Percentiles rank a stretch among this genome's conserved stretches.
Conservation (phyloP, 768 basidiomycete genomes). For the Lactifluus volemus region DNA sequence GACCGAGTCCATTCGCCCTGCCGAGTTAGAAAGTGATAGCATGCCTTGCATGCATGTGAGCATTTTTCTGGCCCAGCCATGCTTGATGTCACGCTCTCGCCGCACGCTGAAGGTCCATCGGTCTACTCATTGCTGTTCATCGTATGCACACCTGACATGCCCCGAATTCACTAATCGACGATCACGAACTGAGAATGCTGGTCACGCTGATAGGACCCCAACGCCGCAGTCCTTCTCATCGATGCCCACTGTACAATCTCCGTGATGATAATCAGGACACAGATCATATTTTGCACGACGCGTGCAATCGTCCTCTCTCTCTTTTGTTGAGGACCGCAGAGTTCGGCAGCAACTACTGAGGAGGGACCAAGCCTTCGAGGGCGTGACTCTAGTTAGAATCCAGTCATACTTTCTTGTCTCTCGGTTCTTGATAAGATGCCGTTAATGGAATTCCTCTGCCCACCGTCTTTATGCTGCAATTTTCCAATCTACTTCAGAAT, state of each 20-base stretch:
- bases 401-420: neutral
- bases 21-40: conserved; percentile 8
- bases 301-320: neutral
- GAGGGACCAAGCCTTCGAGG: neutral
- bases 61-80: neutral
- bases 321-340: neutral
- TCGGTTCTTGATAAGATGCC: neutral
- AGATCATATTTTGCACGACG: neutral
- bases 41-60: conserved; percentile 2
- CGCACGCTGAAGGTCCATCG: neutral
- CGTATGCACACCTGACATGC: no score
- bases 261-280: conserved; percentile 1
- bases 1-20: neutral
- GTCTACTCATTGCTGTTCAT: neutral
- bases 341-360: neutral
- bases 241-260: neutral
- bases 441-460: neutral
- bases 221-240: neutral
- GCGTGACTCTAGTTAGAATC: neutral
- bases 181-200: neutral
- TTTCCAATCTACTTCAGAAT: neutral
- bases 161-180: neutral
- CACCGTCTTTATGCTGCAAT: neutral
- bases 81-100: neutral
- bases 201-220: neutral